Base-by-base conservation (phyloP, 768 basidiomycete genomes). In the Hericium coralloides region DNA sequence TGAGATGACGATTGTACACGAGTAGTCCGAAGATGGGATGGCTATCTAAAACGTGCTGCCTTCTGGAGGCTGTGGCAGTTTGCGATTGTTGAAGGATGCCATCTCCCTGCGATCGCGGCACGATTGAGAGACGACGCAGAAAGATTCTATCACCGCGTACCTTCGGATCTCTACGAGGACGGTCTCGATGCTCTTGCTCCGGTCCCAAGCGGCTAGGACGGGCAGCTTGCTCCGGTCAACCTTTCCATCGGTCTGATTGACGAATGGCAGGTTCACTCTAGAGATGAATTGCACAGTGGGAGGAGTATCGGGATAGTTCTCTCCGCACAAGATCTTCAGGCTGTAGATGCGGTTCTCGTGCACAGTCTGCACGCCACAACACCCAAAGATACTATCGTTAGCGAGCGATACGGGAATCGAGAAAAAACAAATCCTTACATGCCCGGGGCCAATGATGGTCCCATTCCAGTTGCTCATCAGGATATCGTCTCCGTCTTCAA, bases 301-400 rank as follows among this genome's bases (percentile, higher is more conserved):
- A 4, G 88, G 89, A 0, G 57, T 55, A 50, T 95, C 91, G 26
- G 91, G 90, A 69, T 94, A 94, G 3, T 66, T 55, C 1, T 80
- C 74, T 52, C 83, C 89, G 65, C 95, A 98, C 66, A 77, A 75
- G 68, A 99, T 95, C 74, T 87, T 89, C 66, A 99, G 81, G 53
- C 85, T 87, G 81, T 98, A 99, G 74, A 98, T 99, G 55, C 97
- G 83, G 74, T 98, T 99, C 81, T 99, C 95, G 72, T 98, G 94
- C 4, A 95, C 92, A 22, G 94, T 95, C 91, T 95, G 64, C 15
- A 51, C 63, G 17, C 60, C 60, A 60, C 63, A 54, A 43, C 26
- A 10, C 49, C 31, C 31, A 22, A 43, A 38, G 59, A 0, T 31
- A 31, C 31, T 31, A 53, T 61, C 15, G 52, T 49, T 10, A 41